Conservation (phyloP, 1,139 yeast species). For the Lodderomyces theae region DNA sequence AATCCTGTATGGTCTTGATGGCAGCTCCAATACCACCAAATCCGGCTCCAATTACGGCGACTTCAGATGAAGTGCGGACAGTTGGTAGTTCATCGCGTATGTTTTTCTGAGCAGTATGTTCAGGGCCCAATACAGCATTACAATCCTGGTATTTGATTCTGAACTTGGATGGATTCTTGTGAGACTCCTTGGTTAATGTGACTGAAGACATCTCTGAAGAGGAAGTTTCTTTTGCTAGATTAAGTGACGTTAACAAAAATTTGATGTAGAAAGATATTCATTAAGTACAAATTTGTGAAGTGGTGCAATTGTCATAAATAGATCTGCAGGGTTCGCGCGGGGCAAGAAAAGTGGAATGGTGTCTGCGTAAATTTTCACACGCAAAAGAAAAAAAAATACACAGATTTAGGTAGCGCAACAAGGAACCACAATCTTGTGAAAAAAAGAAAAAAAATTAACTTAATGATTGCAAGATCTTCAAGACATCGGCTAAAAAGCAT, state of each 20-base stretch:
- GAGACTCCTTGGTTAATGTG: slow-evolving; percentile 33
- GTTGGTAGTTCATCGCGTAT: slow-evolving; percentile 21
- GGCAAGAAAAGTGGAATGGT: too few relatives aligned
- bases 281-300: too few relatives aligned
- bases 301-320: too few relatives aligned
- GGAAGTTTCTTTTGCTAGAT: too few relatives aligned
- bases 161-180: slow-evolving; percentile 30
- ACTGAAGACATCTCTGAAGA: slow-evolving; percentile 20
- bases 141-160: slow-evolving; percentile 32
- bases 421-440: too few relatives aligned
- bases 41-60: slow-evolving; percentile 49
- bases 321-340: too few relatives aligned
- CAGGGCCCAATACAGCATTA: slow-evolving; percentile 25
- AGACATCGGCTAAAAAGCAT: too few relatives aligned
- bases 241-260: neutral
- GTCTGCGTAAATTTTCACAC: too few relatives aligned
- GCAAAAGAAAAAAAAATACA: too few relatives aligned
- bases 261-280: neutral
- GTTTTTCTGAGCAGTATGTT: slow-evolving; percentile 2
- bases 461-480: too few relatives aligned
- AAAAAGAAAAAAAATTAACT: too few relatives aligned
- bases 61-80: slow-evolving; percentile 24
- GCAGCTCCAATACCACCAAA: slow-evolving; percentile 44
- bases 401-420: too few relatives aligned
- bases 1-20: slow-evolving; percentile 27